A percentile compares a stretch with the other conserved stretches of the same genome.
Evolutionary conservation across 2,329 filamentous ascomycete genomes (phyloP).

Genomic region (Sporothrix luriei): DNA sequence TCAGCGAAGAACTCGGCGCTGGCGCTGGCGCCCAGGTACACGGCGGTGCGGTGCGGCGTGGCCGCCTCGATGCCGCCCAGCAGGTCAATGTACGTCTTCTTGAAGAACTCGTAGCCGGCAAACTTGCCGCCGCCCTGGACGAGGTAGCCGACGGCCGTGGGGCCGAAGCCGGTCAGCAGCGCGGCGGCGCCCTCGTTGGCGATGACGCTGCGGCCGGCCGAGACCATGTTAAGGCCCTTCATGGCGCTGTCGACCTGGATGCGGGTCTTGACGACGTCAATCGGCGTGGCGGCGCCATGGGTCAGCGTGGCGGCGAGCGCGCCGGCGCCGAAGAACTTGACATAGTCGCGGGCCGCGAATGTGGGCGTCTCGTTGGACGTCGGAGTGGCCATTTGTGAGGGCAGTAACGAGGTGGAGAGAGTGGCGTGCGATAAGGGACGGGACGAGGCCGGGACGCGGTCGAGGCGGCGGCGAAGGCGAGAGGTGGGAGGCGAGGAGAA

Average conservation of each 20-base stretch:
- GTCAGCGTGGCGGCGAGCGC: constrained; percentile 56
- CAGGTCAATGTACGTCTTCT: constrained; percentile 77
- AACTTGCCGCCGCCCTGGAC: constrained; percentile 90
- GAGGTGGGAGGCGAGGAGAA: background rate
- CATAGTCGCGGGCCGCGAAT: constrained; percentile 51
- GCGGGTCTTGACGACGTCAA: constrained; percentile 80
- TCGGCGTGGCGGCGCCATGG: constrained; percentile 57
- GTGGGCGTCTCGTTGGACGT: constrained; percentile 40
- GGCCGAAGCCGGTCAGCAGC: constrained; percentile 80
- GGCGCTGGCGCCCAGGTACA: constrained; percentile 74
- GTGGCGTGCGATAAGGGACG: background rate
- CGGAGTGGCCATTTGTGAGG: constrained; percentile 19
- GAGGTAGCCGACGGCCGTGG: constrained; percentile 84
- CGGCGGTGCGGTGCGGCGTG: constrained; percentile 51
- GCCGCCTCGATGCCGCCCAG: constrained; percentile 58
- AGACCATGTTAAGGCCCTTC: constrained; percentile 82
- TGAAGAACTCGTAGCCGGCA: constrained; percentile 92
- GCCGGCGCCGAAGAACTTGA: constrained; percentile 57
- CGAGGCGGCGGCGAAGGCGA: background rate
- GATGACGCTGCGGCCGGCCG: constrained; percentile 76
- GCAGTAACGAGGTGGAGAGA: background rate
- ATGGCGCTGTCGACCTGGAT: constrained; percentile 86
- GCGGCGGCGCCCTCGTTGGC: constrained; percentile 76
- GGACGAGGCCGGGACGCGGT: background rate
- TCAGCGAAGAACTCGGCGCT: constrained; percentile 73